phyloP scores from a whole-genome alignment of 2,329 filamentous ascomycete genomes.

The Triangularia verruculosa region DNA sequence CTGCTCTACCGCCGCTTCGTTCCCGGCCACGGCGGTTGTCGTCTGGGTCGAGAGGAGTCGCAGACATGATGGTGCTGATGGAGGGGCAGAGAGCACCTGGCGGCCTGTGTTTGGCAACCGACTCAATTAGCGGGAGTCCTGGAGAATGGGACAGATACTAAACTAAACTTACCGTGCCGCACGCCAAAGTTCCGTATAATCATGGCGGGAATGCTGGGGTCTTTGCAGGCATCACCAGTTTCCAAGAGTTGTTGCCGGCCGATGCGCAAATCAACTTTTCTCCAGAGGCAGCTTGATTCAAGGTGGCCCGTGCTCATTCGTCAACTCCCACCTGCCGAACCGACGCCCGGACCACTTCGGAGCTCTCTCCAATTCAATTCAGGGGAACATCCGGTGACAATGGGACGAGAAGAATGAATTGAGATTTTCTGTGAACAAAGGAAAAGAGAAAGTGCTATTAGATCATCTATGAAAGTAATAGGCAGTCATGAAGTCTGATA shows the following conservation, averaged over 20 bases:
- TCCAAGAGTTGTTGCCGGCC: not conserved
- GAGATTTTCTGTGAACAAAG: not conserved
- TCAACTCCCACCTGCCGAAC: not conserved
- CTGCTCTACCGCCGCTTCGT: conserved; percentile 14
- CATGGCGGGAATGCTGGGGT: conserved; percentile 42
- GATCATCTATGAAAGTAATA: not conserved
- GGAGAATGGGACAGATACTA: not conserved
- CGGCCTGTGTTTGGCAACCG: conserved; percentile 43
- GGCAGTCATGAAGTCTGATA: conserved; percentile 19
- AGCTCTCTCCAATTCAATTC: not conserved
- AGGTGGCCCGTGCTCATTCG: conserved; percentile 24
- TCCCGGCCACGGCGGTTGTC: conserved; percentile 25
- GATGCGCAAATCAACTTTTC: conserved; percentile 27
- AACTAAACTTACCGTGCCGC: conserved; percentile 49
- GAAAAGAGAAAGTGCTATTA: not conserved
- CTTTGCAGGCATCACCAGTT: conserved; percentile 13
- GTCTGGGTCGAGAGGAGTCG: conserved; percentile 39
- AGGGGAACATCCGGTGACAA: not conserved
- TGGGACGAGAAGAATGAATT: not conserved
- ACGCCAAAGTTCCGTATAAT: conserved; percentile 53
- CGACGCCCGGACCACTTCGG: not conserved
- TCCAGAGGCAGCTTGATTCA: conserved; percentile 13
- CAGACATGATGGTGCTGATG: conserved; percentile 44
- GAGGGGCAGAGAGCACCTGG: conserved; percentile 47
- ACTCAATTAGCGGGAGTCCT: conserved; percentile 6